phyloP scores from a whole-genome alignment of 345 rosid species.

The Raphanus sativus region DNA sequence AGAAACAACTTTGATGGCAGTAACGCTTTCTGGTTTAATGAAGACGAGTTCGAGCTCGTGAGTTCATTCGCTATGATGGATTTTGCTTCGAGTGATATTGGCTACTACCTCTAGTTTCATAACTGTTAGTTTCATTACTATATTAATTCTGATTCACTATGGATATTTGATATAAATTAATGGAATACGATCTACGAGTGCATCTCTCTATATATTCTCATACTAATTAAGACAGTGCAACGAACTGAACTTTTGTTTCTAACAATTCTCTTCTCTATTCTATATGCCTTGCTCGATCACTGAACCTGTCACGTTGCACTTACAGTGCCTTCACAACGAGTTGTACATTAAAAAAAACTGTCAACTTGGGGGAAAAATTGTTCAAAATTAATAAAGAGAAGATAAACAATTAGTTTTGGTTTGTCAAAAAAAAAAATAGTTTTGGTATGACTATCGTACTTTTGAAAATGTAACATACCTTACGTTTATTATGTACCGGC shows the following conservation, averaged over 20 bases:
- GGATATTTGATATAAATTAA: background rate
- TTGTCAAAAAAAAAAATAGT: too few species aligned
- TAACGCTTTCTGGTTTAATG: conserved; percentile 42
- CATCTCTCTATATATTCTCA: background rate
- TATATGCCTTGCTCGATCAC: background rate
- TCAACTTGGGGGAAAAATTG: background rate
- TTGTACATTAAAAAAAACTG: background rate
- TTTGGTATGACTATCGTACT: background rate
- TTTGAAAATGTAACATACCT: background rate
- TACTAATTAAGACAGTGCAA: background rate
- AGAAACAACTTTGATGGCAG: background rate
- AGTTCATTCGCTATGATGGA: conserved; percentile 38
- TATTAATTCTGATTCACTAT: background rate
- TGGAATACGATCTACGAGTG: background rate
- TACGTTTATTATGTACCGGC: background rate
- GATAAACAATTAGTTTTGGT: background rate
- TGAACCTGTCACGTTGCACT: background rate
- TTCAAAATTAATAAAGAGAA: background rate
- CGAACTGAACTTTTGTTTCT: background rate
- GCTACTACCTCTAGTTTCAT: conserved; percentile 10
- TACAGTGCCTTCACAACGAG: background rate
- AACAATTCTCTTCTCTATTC: background rate
- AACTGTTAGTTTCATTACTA: background rate
- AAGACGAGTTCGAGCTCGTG: conserved; percentile 31
- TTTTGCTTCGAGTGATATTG: conserved; percentile 34